Evolutionary conservation across 345 rosid species (phyloP).

Genomic region (Aquilaria malaccensis): DNA sequence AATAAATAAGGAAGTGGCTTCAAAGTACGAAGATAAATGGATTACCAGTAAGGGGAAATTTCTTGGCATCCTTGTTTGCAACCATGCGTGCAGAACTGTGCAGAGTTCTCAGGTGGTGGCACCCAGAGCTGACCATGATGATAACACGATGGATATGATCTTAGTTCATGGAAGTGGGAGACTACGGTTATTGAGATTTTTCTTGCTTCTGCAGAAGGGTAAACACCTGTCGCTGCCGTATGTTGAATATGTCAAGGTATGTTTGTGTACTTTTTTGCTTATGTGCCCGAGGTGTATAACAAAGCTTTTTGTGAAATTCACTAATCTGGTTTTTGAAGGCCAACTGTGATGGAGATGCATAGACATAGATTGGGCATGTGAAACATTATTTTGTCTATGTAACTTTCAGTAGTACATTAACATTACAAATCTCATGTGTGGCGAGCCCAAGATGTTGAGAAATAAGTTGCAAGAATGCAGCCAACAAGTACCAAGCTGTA

Average conservation of each 20-base stretch:
- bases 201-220: conserved; percentile 77
- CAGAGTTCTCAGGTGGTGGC: conserved; percentile 97
- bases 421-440: too few relatives aligned
- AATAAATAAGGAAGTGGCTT: conserved; percentile 40
- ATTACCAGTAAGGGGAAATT: conserved; percentile 68
- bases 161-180: conserved; percentile 94
- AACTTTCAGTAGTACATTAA: too few relatives aligned
- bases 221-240: conserved; percentile 89
- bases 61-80: conserved; percentile 90
- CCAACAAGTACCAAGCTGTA: too few relatives aligned
- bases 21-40: conserved; percentile 71
- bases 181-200: conserved; percentile 74
- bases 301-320: too few relatives aligned
- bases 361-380: too few relatives aligned
- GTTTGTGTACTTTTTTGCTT: not conserved
- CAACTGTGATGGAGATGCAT: too few relatives aligned
- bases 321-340: too few relatives aligned
- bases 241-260: conserved; percentile 93
- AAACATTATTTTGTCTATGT: too few relatives aligned
- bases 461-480: too few relatives aligned
- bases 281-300: too few relatives aligned
- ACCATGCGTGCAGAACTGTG: conserved; percentile 94
- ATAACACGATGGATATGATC: conserved; percentile 76
- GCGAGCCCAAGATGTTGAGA: too few relatives aligned
- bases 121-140: conserved; percentile 88